Conservation (phyloP, 2,329 filamentous ascomycete species). For the Epicoccum sorghinum region DNA sequence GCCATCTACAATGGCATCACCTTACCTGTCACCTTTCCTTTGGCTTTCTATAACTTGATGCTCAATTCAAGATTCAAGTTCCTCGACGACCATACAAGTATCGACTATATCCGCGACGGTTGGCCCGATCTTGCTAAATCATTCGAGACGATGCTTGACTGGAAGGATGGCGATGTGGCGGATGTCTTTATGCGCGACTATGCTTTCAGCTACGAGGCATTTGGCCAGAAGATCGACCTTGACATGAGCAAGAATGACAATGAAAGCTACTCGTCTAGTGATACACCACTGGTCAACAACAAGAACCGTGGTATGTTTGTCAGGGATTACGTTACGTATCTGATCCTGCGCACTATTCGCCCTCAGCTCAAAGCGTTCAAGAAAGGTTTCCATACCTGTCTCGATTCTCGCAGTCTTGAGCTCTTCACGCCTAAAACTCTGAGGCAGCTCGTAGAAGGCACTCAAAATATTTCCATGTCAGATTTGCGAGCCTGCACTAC, state of each 20-base stretch:
- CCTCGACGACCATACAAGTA: slow-evolving; percentile 22
- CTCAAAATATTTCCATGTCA: slow-evolving; percentile 77
- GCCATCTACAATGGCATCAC: slow-evolving; percentile 94
- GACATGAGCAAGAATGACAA: slow-evolving; percentile 54
- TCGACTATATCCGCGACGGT: slow-evolving; percentile 83
- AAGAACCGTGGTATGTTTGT: slow-evolving; percentile 80
- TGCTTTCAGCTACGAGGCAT: slow-evolving; percentile 75
- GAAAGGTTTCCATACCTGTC: slow-evolving; percentile 77
- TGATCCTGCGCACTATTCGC: slow-evolving; percentile 77
- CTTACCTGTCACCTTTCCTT: slow-evolving; percentile 86
- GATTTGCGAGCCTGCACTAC: slow-evolving; percentile 73
- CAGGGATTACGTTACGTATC: slow-evolving; percentile 81
- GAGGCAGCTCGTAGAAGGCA: slow-evolving; percentile 81
- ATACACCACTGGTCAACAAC: slow-evolving; percentile 78
- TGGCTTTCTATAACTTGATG: slow-evolving; percentile 81
- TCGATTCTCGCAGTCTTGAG: slow-evolving; percentile 71
- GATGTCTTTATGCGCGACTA: slow-evolving; percentile 86
- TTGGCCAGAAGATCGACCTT: slow-evolving; percentile 60
- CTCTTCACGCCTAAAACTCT: slow-evolving; percentile 57
- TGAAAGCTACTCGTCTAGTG: slow-evolving; percentile 27
- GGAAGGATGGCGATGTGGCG: slow-evolving; percentile 80
- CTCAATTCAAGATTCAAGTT: slow-evolving; percentile 71
- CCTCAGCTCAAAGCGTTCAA: slow-evolving; percentile 83
- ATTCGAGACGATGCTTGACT: slow-evolving; percentile 74
- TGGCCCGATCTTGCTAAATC: slow-evolving; percentile 84